Conservation (phyloP, 257 asterid genomes). For the Solanum stenotomum region DNA sequence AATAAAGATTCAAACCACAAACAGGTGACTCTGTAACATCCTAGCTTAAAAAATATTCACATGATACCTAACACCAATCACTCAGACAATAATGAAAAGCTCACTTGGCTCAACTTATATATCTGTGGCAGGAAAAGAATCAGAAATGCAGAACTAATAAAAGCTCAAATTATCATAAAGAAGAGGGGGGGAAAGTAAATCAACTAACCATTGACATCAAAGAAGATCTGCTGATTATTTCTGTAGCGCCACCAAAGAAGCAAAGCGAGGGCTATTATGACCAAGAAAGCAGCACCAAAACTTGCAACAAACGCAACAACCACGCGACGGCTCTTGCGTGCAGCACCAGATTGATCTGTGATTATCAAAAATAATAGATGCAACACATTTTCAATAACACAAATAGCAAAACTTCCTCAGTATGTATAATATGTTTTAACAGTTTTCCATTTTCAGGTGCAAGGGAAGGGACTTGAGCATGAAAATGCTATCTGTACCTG, state of each 20-base stretch:
- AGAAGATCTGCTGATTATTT: slow-evolving; percentile 85
- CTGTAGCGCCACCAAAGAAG: slow-evolving; percentile 75
- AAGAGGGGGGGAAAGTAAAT: neutral
- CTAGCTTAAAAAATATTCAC: neutral
- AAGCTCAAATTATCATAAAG: neutral
- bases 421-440: neutral
- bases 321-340: slow-evolving; percentile 38
- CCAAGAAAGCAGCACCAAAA: slow-evolving; percentile 45
- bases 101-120: neutral
- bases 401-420: neutral
- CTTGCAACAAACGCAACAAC: slow-evolving; percentile 68
- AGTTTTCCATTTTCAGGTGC: neutral
- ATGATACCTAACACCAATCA: neutral
- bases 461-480: neutral
- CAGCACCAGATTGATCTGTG: slow-evolving; percentile 47
- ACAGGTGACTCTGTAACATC: neutral
- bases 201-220: slow-evolving; percentile 77
- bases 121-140: neutral
- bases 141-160: neutral
- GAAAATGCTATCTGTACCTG: slow-evolving; percentile 25
- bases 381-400: neutral
- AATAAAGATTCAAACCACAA: neutral
- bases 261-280: slow-evolving; percentile 36
- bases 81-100: neutral
- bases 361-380: neutral